Evolutionary conservation across 768 basidiomycete genomes (phyloP).

Genomic region (Asterophora lycoperdoides): DNA sequence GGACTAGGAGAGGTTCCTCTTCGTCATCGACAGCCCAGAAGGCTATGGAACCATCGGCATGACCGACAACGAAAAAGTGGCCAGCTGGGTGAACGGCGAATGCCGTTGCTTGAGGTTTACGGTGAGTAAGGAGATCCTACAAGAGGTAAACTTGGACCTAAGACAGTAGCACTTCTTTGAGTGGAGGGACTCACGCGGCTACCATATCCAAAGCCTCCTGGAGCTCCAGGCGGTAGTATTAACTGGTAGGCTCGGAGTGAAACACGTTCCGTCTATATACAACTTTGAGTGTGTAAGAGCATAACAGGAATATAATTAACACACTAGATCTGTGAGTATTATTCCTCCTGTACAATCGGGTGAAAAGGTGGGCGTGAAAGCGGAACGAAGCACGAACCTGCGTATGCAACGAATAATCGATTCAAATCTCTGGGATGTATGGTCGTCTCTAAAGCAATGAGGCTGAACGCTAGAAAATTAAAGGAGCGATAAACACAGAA

Average conservation of each 20-base stretch:
- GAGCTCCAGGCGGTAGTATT: conserved; percentile 72
- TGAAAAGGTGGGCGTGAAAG: conserved; percentile 1
- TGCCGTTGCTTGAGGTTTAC: conserved; percentile 65
- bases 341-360: conserved; percentile 48
- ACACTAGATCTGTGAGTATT: conserved; percentile 54
- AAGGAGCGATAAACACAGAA: not conserved
- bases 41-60: conserved; percentile 77
- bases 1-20: conserved; percentile 67
- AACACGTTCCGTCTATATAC: conserved; percentile 40
- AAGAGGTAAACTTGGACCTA: not conserved
- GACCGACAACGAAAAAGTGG: conserved; percentile 75
- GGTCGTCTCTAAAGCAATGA: conserved; percentile 55
- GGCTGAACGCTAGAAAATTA: conserved; percentile 25
- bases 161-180: not conserved
- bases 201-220: conserved; percentile 67
- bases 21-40: conserved; percentile 83
- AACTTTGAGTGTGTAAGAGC: conserved; percentile 4
- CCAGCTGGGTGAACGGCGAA: conserved; percentile 70
- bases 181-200: conserved; percentile 37
- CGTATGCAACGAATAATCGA: conserved; percentile 69
- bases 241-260: conserved; percentile 64
- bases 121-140: conserved; percentile 66
- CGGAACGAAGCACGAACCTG: conserved; percentile 39
- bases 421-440: conserved; percentile 73
- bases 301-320: conserved; percentile 8